A percentile compares a stretch with the other conserved stretches of the same genome.
phyloP scores from a whole-genome alignment of 2,329 filamentous ascomycete species.

The Penicillium rolfsii region DNA sequence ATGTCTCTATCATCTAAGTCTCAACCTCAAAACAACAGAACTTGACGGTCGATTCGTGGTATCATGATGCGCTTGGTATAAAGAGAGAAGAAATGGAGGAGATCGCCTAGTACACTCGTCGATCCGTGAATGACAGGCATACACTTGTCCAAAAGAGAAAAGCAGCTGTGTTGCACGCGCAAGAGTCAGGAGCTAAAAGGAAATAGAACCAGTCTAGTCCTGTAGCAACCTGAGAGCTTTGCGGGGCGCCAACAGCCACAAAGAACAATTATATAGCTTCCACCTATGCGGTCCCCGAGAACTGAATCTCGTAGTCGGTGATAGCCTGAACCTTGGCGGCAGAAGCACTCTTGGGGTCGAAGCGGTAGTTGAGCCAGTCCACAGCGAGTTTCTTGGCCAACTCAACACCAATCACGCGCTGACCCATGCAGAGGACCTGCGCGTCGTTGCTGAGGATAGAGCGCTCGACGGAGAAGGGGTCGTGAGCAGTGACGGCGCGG shows the following conservation, averaged over 20 bases:
- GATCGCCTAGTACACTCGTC: background rate
- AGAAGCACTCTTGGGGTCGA: slow-evolving; percentile 69
- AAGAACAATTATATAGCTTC: background rate
- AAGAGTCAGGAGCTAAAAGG: background rate
- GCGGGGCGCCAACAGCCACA: background rate
- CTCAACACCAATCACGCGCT: slow-evolving; percentile 80
- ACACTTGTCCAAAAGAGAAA: background rate
- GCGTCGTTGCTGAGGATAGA: slow-evolving; percentile 82
- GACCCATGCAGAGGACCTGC: slow-evolving; percentile 84
- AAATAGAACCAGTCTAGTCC: background rate
- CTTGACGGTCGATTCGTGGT: slow-evolving; percentile 33
- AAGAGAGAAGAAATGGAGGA: slow-evolving; percentile 14
- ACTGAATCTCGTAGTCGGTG: slow-evolving; percentile 48
- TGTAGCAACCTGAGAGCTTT: background rate
- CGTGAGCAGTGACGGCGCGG: slow-evolving; percentile 85
- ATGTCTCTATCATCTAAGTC: slow-evolving; percentile 23
- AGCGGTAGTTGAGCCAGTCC: slow-evolving; percentile 84
- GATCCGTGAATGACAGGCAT: background rate
- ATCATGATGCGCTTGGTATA: slow-evolving; percentile 35
- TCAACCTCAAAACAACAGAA: slow-evolving; percentile 20
- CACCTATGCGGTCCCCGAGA: slow-evolving; percentile 27
- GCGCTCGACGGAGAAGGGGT: slow-evolving; percentile 80
- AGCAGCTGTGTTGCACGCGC: background rate
- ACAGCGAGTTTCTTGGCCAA: slow-evolving; percentile 74
- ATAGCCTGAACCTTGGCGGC: slow-evolving; percentile 62